phyloP scores from a whole-genome alignment of 768 basidiomycete genomes.

The Hirschioporus abietinus region DNA sequence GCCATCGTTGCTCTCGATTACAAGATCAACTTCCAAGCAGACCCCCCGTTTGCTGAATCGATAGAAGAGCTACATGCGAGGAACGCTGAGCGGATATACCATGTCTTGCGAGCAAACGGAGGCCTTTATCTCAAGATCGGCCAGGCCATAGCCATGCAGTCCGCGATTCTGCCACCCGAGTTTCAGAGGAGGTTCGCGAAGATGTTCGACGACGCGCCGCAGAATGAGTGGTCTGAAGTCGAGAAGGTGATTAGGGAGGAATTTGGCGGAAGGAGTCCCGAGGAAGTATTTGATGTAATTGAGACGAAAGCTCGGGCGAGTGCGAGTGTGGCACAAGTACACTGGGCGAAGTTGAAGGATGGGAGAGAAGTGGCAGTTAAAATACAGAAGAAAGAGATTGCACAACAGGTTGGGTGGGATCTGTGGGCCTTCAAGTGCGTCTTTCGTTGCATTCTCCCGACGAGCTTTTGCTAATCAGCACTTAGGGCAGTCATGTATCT shows the following conservation, averaged over 20 bases:
- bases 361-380: conserved; percentile 85
- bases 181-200: conserved; percentile 78
- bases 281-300: conserved; percentile 74
- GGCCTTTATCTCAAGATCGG: conserved; percentile 86
- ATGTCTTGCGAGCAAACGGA: conserved; percentile 76
- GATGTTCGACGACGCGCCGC: conserved; percentile 86
- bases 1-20: conserved; percentile 72
- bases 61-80: conserved; percentile 83
- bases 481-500: conserved; percentile 74
- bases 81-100: conserved; percentile 71
- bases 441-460: conserved; percentile 24
- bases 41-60: conserved; percentile 36
- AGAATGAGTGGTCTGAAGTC: conserved; percentile 69
- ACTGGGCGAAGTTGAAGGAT: conserved; percentile 57
- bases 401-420: conserved; percentile 84
- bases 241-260: conserved; percentile 62
- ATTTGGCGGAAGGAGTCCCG: conserved; percentile 63
- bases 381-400: conserved; percentile 85
- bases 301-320: conserved; percentile 75
- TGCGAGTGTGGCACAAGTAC: conserved; percentile 92
- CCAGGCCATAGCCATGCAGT: conserved; percentile 81
- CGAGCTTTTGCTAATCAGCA: neutral
- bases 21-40: conserved; percentile 80
- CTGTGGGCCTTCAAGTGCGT: conserved; percentile 43
- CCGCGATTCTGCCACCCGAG: conserved; percentile 75